Percentiles rank a stretch among this genome's conserved stretches.
phyloP scores from a whole-genome alignment of 768 basidiomycete species.

The Calocybe cyanea region DNA sequence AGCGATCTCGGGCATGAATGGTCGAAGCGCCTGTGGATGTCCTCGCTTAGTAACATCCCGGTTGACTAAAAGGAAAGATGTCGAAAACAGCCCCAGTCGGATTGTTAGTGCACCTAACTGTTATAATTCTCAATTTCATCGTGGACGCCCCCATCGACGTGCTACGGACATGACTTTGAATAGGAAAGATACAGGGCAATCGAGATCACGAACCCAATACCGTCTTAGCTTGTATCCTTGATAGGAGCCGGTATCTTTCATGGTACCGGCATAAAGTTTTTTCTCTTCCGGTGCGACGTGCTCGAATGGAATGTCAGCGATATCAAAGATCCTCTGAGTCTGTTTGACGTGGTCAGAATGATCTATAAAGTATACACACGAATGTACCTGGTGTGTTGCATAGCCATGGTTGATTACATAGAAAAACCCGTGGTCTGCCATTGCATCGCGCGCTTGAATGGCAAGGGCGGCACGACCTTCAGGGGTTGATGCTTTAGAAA shows the following conservation, averaged over 20 bases:
- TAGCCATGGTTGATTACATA: slow-evolving; percentile 46
- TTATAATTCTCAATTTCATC: slow-evolving; percentile 67
- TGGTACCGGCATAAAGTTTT: slow-evolving; percentile 24
- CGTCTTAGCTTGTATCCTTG: slow-evolving; percentile 28
- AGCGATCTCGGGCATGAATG: slow-evolving; percentile 26
- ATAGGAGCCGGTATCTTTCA: slow-evolving; percentile 37
- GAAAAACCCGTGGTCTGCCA: slow-evolving; percentile 38
- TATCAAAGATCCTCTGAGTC: slow-evolving; percentile 38
- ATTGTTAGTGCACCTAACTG: slow-evolving; percentile 30
- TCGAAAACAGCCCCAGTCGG: not conserved
- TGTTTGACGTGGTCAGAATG: slow-evolving; percentile 9
- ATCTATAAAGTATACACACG: not conserved
- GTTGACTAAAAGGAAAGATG: slow-evolving; percentile 33
- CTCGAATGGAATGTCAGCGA: slow-evolving; percentile 37
- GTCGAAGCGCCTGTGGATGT: slow-evolving; percentile 30
- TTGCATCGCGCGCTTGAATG: slow-evolving; percentile 39
- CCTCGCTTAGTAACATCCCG: slow-evolving; percentile 22
- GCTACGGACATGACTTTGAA: slow-evolving; percentile 26
- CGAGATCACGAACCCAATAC: slow-evolving; percentile 11
- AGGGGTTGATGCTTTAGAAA: slow-evolving; percentile 32
- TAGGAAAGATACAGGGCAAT: not conserved
- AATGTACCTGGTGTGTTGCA: slow-evolving; percentile 27
- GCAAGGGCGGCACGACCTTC: slow-evolving; percentile 35
- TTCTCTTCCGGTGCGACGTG: slow-evolving; percentile 36
- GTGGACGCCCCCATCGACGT: slow-evolving; percentile 53